A percentile compares a stretch with the other conserved stretches of the same genome.
Conservation (phyloP, 768 basidiomycete genomes). For the Chalciporus piperatus region DNA sequence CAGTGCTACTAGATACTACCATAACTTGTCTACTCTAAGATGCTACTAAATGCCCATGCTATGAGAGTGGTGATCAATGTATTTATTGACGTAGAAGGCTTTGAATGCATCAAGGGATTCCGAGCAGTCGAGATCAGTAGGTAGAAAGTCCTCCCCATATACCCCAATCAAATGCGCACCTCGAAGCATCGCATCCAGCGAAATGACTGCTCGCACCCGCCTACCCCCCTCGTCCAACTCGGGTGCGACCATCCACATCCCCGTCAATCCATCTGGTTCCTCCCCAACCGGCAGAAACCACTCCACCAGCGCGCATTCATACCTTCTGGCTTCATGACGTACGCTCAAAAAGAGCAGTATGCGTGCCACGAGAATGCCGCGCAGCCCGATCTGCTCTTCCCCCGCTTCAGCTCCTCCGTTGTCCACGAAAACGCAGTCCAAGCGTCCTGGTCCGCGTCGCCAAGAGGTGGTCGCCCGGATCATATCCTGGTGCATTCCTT, state of each 20-base stretch:
- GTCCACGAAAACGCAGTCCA: slow-evolving; percentile 19
- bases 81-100: slow-evolving; percentile 32
- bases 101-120: slow-evolving; percentile 25
- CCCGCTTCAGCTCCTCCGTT: slow-evolving; percentile 17
- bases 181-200: slow-evolving; percentile 30
- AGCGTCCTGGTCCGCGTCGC: slow-evolving; percentile 1
- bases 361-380: slow-evolving; percentile 12
- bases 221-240: background rate
- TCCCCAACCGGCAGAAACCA: slow-evolving; percentile 24
- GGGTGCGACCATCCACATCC: slow-evolving; percentile 10
- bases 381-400: background rate
- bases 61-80: slow-evolving; percentile 30
- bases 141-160: slow-evolving; percentile 21
- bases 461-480: slow-evolving; percentile 17
- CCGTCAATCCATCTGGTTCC: slow-evolving; percentile 21
- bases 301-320: slow-evolving; percentile 31
- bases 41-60: slow-evolving; percentile 4
- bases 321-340: slow-evolving; percentile 7
- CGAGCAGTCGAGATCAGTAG: slow-evolving; percentile 15
- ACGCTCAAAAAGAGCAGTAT: slow-evolving; percentile 31
- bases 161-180: slow-evolving; percentile 32
- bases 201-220: slow-evolving; percentile 22
- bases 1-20: too few relatives aligned
- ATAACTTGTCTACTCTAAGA: too few relatives aligned
- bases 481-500: slow-evolving; percentile 9